phyloP scores from a whole-genome alignment of 495 filamentous ascomycete genomes.

The Xylaria acuta region DNA sequence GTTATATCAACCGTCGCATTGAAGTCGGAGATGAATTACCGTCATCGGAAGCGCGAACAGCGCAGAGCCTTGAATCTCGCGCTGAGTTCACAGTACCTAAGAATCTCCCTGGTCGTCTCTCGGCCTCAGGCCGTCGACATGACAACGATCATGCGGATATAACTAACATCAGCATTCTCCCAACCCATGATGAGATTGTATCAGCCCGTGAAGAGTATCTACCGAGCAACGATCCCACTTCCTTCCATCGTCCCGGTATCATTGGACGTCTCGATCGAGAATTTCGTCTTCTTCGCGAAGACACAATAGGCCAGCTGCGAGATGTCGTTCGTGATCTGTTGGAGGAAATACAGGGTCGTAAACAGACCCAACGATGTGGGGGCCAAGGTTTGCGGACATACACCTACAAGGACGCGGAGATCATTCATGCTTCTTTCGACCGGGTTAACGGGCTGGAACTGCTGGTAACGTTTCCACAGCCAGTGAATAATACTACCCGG shows the following conservation, averaged over 20 bases:
- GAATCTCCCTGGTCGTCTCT: constrained; percentile 61
- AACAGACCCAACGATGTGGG: constrained; percentile 19
- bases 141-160: constrained; percentile 72
- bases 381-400: constrained; percentile 38
- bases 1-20: constrained; percentile 40
- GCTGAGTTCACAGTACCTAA: constrained; percentile 48
- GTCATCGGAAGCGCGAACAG: not conserved
- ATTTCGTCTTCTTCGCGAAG: constrained; percentile 72
- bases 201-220: constrained; percentile 63
- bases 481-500: constrained; percentile 35
- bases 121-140: constrained; percentile 62
- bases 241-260: constrained; percentile 64
- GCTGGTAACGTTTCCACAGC: constrained; percentile 63
- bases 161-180: constrained; percentile 65
- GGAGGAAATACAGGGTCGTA: constrained; percentile 31
- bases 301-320: constrained; percentile 67
- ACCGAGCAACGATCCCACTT: constrained; percentile 56
- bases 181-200: constrained; percentile 66
- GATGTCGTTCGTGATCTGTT: constrained; percentile 59
- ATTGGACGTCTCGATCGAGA: constrained; percentile 70
- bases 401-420: constrained; percentile 48
- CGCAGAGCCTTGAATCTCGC: constrained; percentile 19
- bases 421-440: constrained; percentile 53
- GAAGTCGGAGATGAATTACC: constrained; percentile 34
- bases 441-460: constrained; percentile 59